Base-by-base conservation (phyloP, 805 yeast genomes). In the Nakazawaea sp. region DNA sequence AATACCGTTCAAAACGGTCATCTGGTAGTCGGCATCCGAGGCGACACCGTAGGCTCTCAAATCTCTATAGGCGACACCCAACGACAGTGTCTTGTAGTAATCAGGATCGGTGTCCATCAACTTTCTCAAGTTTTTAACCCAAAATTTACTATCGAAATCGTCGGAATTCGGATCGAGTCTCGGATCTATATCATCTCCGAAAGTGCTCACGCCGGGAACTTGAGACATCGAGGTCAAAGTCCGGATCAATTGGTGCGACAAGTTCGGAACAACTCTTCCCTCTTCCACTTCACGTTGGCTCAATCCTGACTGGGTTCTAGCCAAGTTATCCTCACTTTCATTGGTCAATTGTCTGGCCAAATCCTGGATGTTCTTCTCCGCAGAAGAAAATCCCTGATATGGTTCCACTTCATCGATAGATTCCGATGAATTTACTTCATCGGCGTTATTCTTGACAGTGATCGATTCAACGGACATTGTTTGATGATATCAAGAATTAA, bases 61-160 rank as follows among this genome's bases (percentile, higher is more conserved):
- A 48, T 77, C 57, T 41, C 68, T 66, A 64, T 75, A 78, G 7
- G 75, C 73, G 42, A 81, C 56, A 17, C 84, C 82, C 45, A 81
- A 58, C 13, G 71, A 61, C 21, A 77, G 63, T 16, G 80, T 82
- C 50, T 72, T 76, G 52, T 73, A 80, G 56, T 74, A 75, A 18
- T 78, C 84, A 0, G 75, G 73, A 47, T 81, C 82, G 2, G 67
- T 50, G 25, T 64, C 66, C 45, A 59, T 55, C 41, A 80, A 50
- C 43, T 72, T 73, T 42, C 78, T 63, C 59, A 78, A 54, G 47
- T 80, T 80, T 50, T 75, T 75, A 38, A 80, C 77, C 88, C 88
- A 80, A 38, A 68, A 72, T 48, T 69, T 72, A 36, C 82, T 66
- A 45, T 70, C 68, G 51, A 80, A 80, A 5, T 68, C 50, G n/a